Evolutionary conservation across 1,284 basidiomycete genomes (phyloP).

Genomic region (Athelia psychrophila): DNA sequence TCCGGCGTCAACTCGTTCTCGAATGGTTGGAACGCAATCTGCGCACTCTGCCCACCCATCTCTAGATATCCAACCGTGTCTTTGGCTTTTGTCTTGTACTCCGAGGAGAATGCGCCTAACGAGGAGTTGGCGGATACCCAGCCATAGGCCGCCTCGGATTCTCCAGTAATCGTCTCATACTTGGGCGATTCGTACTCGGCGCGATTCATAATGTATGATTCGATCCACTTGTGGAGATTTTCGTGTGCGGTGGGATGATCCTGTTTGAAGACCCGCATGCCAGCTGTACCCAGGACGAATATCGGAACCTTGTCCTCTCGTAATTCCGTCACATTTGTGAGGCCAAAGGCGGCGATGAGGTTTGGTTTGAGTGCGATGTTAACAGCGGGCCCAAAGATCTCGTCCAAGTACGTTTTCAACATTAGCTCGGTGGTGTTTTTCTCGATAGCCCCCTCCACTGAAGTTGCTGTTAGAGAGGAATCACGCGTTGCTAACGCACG

Average conservation of each 20-base stretch:
- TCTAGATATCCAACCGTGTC: neutral
- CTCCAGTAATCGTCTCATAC: neutral
- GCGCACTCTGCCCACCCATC: conserved; percentile 1
- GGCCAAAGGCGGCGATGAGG: too few species aligned
- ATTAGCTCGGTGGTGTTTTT: too few species aligned
- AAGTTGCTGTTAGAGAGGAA: too few species aligned
- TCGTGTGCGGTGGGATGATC: neutral
- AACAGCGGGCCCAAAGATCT: too few species aligned
- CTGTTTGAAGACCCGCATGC: neutral
- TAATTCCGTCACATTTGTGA: neutral
- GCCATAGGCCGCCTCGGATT: neutral
- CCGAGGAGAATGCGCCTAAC: neutral
- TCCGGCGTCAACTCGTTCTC: neutral
- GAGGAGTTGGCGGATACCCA: neutral
- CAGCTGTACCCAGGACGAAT: neutral
- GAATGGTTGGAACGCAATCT: neutral
- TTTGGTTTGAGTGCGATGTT: too few species aligned
- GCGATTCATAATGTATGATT: neutral
- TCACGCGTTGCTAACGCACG: too few species aligned
- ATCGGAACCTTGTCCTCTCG: neutral
- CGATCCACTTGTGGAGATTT: neutral
- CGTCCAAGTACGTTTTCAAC: too few species aligned
- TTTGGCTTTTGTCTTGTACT: neutral
- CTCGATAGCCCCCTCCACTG: too few species aligned
- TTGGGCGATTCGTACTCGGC: neutral